Percentiles rank a stretch among this genome's conserved stretches.
These are phyloP conservation scores for Centrapalus pauciflorus DNA, from an alignment of 129 eudicot genomes.

Conservation along the genomic window DNA sequence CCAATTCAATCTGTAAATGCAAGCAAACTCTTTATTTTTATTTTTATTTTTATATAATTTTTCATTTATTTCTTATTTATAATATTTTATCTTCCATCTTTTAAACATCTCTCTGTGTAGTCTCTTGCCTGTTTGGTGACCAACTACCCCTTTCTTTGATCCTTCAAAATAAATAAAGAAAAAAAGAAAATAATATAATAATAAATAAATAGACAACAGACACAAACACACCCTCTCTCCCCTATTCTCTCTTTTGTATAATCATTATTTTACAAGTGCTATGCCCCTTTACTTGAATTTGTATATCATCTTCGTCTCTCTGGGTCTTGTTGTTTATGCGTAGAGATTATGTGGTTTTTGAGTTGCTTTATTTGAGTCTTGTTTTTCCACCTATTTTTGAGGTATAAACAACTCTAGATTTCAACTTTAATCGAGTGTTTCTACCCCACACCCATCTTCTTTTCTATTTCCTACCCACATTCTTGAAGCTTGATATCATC, in stretches of 20 bases:
- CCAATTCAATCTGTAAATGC: constrained; percentile 28
- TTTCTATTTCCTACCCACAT: constrained; percentile 24
- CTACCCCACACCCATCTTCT: constrained; percentile 26
- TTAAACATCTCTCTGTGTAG: not conserved
- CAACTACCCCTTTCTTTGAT: constrained; percentile 27
- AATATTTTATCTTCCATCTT: constrained; percentile 16
- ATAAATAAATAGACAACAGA: constrained; percentile 1
- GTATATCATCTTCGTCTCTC: constrained; percentile 18
- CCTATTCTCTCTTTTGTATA: constrained; percentile 19
- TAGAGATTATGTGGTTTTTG: constrained; percentile 13
- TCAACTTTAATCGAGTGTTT: constrained; percentile 34
- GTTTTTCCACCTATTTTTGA: constrained; percentile 27
- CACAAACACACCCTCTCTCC: constrained; percentile 10
- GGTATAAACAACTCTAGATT: constrained; percentile 12
- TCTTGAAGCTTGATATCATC: constrained; percentile 44
- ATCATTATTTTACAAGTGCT: constrained; percentile 17
- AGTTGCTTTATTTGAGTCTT: constrained; percentile 19
- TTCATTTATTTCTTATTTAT: no score
- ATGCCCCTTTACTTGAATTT: constrained; percentile 31
- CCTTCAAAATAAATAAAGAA: not conserved
- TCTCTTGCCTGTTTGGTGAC: constrained; percentile 27
- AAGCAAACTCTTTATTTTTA: constrained; percentile 38
- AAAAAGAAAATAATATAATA: not conserved
- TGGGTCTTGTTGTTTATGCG: constrained; percentile 2
- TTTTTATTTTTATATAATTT: constrained; percentile 9